Conservation (phyloP, 257 asterid species). For the Parsonsia alboflavescens region DNA sequence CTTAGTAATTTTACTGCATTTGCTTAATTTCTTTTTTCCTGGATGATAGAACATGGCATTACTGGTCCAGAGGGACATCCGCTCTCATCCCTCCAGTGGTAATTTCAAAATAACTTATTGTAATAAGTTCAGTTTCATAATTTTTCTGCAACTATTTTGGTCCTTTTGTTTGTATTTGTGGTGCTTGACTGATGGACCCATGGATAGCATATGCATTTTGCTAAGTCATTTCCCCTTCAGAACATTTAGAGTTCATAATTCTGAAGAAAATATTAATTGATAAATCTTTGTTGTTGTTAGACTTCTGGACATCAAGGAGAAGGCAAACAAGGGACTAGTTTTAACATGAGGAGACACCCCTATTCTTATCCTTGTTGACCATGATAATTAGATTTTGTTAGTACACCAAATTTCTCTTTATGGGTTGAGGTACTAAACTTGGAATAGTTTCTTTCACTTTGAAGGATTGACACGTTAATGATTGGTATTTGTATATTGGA, state of each 20-base stretch:
- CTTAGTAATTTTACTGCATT: too few species aligned
- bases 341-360: not conserved
- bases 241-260: not conserved
- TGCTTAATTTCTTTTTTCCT: too few species aligned
- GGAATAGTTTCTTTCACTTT: not conserved
- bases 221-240: not conserved
- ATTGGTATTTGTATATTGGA: not conserved
- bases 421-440: not conserved
- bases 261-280: not conserved
- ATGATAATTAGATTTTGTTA: too few species aligned
- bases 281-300: not conserved
- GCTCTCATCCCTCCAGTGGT: slow-evolving; percentile 95
- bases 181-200: not conserved
- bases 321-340: not conserved
- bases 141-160: not conserved
- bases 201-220: not conserved
- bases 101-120: slow-evolving; percentile 7
- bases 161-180: not conserved
- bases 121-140: not conserved
- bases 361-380: not conserved
- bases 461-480: not conserved
- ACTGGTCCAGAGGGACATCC: slow-evolving; percentile 98
- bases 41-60: slow-evolving; percentile 88
- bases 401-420: not conserved
- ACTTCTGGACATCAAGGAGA: not conserved